phyloP scores from a whole-genome alignment of 768 basidiomycete species.

The Lyophyllum semitale region DNA sequence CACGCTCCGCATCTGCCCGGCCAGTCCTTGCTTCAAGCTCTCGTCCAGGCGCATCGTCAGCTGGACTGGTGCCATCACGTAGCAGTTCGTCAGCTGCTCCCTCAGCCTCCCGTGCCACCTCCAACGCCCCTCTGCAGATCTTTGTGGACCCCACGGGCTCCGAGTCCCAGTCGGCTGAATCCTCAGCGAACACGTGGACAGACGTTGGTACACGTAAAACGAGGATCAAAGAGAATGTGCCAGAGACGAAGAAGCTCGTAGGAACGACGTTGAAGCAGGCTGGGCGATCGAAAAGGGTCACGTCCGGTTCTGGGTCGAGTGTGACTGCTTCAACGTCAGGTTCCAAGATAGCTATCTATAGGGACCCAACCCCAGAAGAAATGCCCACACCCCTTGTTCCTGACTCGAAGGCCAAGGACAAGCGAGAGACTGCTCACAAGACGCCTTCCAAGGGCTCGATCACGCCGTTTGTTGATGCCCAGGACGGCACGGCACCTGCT shows the following conservation, averaged over 20 bases:
- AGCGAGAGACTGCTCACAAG: conserved; percentile 30
- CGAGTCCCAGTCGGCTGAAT: conserved; percentile 44
- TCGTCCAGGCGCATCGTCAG: conserved; percentile 32
- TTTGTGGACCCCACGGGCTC: conserved; percentile 72
- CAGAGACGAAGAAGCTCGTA: conserved; percentile 65
- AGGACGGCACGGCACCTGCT: conserved; percentile 18
- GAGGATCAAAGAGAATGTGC: conserved; percentile 77
- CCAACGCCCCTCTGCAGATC: conserved; percentile 64
- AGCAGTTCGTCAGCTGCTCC: conserved; percentile 13
- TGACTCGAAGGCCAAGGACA: conserved; percentile 19
- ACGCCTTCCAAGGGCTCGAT: conserved; percentile 33
- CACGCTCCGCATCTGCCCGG: conserved; percentile 25
- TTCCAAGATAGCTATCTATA: conserved; percentile 68
- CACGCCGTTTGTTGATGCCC: conserved; percentile 41
- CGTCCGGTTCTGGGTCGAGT: conserved; percentile 38
- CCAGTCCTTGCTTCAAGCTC: conserved; percentile 43
- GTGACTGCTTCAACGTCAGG: background rate
- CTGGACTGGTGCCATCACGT: conserved; percentile 24
- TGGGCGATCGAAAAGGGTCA: conserved; percentile 55
- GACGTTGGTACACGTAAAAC: conserved; percentile 79
- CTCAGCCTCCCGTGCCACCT: conserved; percentile 33
- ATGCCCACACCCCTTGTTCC: conserved; percentile 44
- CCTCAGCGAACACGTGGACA: conserved; percentile 55
- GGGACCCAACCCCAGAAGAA: conserved; percentile 57
- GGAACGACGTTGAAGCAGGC: conserved; percentile 70